These are phyloP conservation scores for Skeletonema marinoi DNA, from an alignment of 108 stramenopile genomes.

Conservation along the genomic window DNA sequence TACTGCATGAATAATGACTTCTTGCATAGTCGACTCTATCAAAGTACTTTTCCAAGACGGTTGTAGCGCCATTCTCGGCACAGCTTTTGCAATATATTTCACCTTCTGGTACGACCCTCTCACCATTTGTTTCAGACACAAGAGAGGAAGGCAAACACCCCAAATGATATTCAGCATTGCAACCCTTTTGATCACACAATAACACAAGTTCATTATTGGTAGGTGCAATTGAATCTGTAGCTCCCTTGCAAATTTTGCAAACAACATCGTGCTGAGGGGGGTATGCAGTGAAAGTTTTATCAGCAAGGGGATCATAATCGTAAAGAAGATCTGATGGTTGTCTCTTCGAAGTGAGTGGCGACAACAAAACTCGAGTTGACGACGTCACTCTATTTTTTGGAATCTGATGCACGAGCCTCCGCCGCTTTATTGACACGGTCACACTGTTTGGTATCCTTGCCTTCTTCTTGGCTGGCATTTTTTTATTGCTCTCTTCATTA, in stretches of 20 bases:
- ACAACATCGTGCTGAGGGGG: slow-evolving; percentile 1
- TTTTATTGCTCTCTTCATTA: background rate
- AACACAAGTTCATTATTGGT: slow-evolving; percentile 39
- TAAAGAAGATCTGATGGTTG: background rate
- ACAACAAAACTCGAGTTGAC: background rate
- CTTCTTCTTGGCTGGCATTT: background rate
- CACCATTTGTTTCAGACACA: slow-evolving; percentile 1
- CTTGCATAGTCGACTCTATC: slow-evolving; percentile 38
- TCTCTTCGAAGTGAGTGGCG: background rate
- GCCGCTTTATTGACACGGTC: background rate
- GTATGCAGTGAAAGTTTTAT: background rate
- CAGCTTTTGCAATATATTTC: slow-evolving; percentile 65
- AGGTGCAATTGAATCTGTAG: slow-evolving; percentile 22
- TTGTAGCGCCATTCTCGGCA: slow-evolving; percentile 46
- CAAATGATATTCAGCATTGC: slow-evolving; percentile 68
- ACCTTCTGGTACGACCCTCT: slow-evolving; percentile 52
- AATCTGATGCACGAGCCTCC: background rate
- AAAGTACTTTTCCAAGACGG: slow-evolving; percentile 57
- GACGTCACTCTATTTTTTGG: background rate
- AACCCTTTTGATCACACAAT: slow-evolving; percentile 49
- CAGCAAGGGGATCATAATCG: slow-evolving; percentile 1
- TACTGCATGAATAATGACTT: slow-evolving; percentile 31
- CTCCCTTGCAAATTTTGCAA: slow-evolving; percentile 32
- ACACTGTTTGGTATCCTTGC: background rate
- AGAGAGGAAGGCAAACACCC: slow-evolving; percentile 38